Base-by-base conservation (phyloP, 2,329 filamentous ascomycete genomes). In the Paraphaeosphaeria minitans region DNA sequence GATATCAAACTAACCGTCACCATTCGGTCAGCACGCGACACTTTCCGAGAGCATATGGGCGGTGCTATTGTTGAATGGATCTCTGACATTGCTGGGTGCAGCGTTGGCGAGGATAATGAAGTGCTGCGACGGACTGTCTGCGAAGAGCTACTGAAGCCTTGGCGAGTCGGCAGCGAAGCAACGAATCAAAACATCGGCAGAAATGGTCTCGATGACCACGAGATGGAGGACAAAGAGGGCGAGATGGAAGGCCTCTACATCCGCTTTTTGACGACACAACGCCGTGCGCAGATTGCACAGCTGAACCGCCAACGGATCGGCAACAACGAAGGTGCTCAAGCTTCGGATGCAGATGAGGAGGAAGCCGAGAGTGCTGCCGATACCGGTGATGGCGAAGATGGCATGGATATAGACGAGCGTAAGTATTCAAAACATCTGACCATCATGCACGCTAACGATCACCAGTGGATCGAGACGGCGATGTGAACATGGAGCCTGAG, bases 51-150 rank as follows among this genome's bases (percentile, higher is more conserved):
- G 75, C 91, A 98, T 75, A 99, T 99, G 96, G 97, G 93, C 69
- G 93, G 91, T n/a, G 92, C 93, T 16, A 94, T 99, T 61, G 90
- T 99, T 55, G 93, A 97, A 69, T 99, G 96, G 96, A 84, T 99
- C 21, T 85, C 89, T 53, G 96, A 99, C 76, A 96, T 99, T 69
- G 87, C 93, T 8, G 93, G 93, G 31, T 97, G 93, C 76, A 90
- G 87, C 54, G 90, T 97, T 48, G 92, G 92, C 1, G 82, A 87
- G 33, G 92, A 99, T 70, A 86, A 88, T 61, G 83, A 91, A 59
- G 87, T 98, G 19, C 81, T 99, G 45, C 86, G 93, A 39, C 88
- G 87, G 53, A 87, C 90, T 7, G 87, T 99, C 41, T 99, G 95
- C 71, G 92, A 98, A 75, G 92, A 99, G 76, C 85, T 98, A 69